A percentile compares a stretch with the other conserved stretches of the same genome.
phyloP scores from a whole-genome alignment of 371 early-diverging fungal genomes.

The Apophysomyces trapeziformis region DNA sequence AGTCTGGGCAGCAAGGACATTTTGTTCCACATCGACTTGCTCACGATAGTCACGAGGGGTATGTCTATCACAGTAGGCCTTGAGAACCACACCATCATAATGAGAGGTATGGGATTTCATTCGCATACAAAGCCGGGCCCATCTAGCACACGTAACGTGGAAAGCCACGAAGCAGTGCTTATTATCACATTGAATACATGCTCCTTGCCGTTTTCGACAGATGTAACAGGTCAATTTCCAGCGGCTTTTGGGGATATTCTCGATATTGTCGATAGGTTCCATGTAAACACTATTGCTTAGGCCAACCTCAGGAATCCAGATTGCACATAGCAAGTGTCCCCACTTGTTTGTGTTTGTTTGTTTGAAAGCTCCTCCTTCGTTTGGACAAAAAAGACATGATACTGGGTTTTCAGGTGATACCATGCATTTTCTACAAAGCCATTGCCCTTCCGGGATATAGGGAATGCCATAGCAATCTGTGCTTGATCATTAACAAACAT shows the following conservation, averaged over 20 bases:
- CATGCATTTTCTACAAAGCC: slow-evolving; percentile 98
- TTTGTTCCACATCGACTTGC: slow-evolving; percentile 52
- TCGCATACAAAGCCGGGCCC: slow-evolving; percentile 87
- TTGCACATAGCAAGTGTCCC: slow-evolving; percentile 96
- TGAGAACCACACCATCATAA: slow-evolving; percentile 60
- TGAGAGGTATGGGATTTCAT: slow-evolving; percentile 63
- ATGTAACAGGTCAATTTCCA: slow-evolving; percentile 90
- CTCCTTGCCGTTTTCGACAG: slow-evolving; percentile 86
- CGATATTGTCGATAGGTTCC: slow-evolving; percentile 96
- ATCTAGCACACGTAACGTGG: slow-evolving; percentile 94
- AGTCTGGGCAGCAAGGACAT: slow-evolving; percentile 42
- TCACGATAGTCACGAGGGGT: slow-evolving; percentile 75
- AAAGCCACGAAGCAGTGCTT: slow-evolving; percentile 89
- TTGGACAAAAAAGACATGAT: slow-evolving; percentile 93
- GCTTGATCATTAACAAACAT: neutral
- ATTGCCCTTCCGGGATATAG: slow-evolving; percentile 98
- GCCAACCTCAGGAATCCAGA: slow-evolving; percentile 96
- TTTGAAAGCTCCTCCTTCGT: slow-evolving; percentile 96
- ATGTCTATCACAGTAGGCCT: slow-evolving; percentile 85
- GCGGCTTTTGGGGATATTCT: slow-evolving; percentile 85
- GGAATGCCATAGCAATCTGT: slow-evolving; percentile 99
- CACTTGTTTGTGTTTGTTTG: slow-evolving; percentile 91
- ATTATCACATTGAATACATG: slow-evolving; percentile 94
- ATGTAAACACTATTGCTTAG: slow-evolving; percentile 92
- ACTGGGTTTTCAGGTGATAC: slow-evolving; percentile 90